Percentiles rank a stretch among this genome's conserved stretches.
Evolutionary conservation across 2,329 filamentous ascomycete genomes (phyloP).

Genomic region (Proliferodiscus dingleyae): DNA sequence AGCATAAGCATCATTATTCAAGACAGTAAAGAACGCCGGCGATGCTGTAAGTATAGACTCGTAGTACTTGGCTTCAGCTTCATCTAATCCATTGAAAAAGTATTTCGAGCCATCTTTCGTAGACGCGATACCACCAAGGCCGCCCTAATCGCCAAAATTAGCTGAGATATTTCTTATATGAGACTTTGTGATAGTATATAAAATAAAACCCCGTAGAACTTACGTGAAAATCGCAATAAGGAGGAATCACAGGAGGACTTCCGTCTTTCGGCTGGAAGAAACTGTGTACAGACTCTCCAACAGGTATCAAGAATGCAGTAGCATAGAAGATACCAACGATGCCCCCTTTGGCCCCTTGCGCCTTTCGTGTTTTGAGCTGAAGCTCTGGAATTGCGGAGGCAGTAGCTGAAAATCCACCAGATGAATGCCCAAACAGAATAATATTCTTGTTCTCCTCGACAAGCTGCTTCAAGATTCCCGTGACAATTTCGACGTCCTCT

Average conservation of each 20-base stretch:
- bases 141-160: too few relatives aligned
- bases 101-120: constrained; percentile 4
- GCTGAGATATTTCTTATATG: too few relatives aligned
- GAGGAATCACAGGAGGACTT: constrained; percentile 1
- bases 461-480: not conserved
- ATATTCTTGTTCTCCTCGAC: constrained; percentile 1
- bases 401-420: constrained; percentile 1
- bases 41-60: constrained; percentile 7
- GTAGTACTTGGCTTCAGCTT: constrained; percentile 3
- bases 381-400: constrained; percentile 2
- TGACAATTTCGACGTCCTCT: not conserved
- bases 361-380: not conserved
- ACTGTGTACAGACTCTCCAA: constrained; percentile 1
- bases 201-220: too few relatives aligned
- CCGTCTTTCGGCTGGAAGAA: constrained; percentile 8
- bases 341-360: not conserved
- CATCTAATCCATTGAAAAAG: constrained; percentile 10
- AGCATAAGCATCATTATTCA: constrained; percentile 10
- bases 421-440: constrained; percentile 4
- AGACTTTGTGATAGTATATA: too few relatives aligned
- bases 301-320: not conserved
- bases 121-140: constrained; percentile 2
- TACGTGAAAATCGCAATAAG: constrained; percentile 6
- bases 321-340: constrained; percentile 1
- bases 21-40: not conserved